Conservation (phyloP, 1,284 basidiomycete species). For the Agaricales sp. region DNA sequence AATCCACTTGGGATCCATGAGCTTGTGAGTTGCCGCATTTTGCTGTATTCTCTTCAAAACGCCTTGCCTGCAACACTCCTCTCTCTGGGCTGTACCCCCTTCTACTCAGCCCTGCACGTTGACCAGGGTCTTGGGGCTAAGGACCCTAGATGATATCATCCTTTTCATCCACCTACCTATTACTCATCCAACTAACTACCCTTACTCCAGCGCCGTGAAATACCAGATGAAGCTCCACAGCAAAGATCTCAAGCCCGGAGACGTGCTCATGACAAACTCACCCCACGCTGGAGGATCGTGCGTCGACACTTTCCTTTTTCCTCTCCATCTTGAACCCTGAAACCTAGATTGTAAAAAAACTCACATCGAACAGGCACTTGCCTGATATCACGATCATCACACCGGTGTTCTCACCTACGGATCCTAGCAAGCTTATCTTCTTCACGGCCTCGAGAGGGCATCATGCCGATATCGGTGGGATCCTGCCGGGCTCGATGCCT, state of each 20-base stretch:
- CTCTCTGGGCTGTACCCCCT: no score
- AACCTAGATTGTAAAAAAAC: conserved; percentile 5
- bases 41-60: no score
- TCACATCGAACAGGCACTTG: conserved; percentile 41
- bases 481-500: conserved; percentile 88
- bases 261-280: conserved; percentile 88
- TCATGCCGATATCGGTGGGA: conserved; percentile 59
- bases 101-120: no score
- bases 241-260: conserved; percentile 66
- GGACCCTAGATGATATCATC: no score
- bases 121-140: no score
- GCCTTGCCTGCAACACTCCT: no score
- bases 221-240: conserved; percentile 79
- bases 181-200: conserved; percentile 2
- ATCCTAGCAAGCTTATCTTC: conserved; percentile 71
- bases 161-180: background rate
- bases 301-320: conserved; percentile 18
- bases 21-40: conserved; percentile 55
- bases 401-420: conserved; percentile 63
- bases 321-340: background rate
- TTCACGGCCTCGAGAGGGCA: conserved; percentile 87
- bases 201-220: conserved; percentile 63
- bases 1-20: conserved; percentile 76
- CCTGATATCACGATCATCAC: conserved; percentile 88
- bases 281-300: conserved; percentile 82